Percentiles rank a stretch among this genome's conserved stretches.
Evolutionary conservation across 2,329 filamentous ascomycete genomes (phyloP).

Genomic region (Fusarium anguioides): DNA sequence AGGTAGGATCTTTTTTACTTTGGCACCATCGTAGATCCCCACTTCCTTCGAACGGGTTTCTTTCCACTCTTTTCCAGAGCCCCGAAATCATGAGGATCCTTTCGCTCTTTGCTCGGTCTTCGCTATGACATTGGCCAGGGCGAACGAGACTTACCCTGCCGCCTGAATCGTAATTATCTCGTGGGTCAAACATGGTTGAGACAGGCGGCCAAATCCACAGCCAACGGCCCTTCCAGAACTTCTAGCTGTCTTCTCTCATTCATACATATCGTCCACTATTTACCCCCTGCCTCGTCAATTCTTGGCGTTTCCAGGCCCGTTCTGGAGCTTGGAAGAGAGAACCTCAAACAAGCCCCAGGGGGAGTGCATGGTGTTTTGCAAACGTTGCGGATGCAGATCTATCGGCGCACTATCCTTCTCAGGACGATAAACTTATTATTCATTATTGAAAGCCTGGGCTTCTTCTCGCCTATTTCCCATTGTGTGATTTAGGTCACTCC

Average conservation of each 20-base stretch:
- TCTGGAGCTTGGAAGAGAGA: slow-evolving; percentile 14
- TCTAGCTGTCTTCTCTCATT: slow-evolving; percentile 13
- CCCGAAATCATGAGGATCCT: slow-evolving; percentile 31
- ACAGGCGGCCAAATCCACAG: slow-evolving; percentile 5
- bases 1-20: slow-evolving; percentile 22
- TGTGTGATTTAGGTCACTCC: slow-evolving; percentile 11
- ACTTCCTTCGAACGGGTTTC: slow-evolving; percentile 38
- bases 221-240: slow-evolving; percentile 7
- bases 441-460: slow-evolving; percentile 1
- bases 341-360: slow-evolving; percentile 22
- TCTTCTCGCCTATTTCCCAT: not conserved
- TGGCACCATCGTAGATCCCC: slow-evolving; percentile 22
- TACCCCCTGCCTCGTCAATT: slow-evolving; percentile 1
- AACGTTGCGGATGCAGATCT: slow-evolving; percentile 27
- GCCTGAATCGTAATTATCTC: slow-evolving; percentile 16
- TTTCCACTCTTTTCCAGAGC: slow-evolving; percentile 40
- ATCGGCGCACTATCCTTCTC: slow-evolving; percentile 23
- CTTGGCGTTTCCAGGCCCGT: slow-evolving; percentile 34
- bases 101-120: slow-evolving; percentile 8
- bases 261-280: not conserved
- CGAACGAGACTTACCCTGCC: slow-evolving; percentile 3
- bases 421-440: not conserved
- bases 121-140: slow-evolving; percentile 12
- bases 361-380: slow-evolving; percentile 13
- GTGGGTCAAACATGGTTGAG: slow-evolving; percentile 27